phyloP scores from a whole-genome alignment of 2,329 filamentous ascomycete genomes.

The Chaetomiaceae sp. region DNA sequence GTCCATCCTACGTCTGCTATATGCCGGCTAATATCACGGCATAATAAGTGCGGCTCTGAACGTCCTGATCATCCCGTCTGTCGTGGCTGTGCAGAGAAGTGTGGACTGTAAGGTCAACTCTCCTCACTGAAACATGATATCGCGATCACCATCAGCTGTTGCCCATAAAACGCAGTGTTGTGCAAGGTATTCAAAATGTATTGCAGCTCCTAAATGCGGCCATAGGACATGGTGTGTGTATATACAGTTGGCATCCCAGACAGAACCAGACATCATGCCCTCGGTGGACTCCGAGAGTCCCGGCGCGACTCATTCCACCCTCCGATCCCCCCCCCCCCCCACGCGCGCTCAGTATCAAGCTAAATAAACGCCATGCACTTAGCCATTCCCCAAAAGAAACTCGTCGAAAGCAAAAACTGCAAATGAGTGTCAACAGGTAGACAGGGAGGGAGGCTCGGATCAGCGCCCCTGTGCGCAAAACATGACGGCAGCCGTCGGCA shows the following conservation, averaged over 20 bases:
- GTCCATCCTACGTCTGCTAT: too few relatives aligned
- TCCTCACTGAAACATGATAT: too few relatives aligned
- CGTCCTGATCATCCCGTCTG: too few relatives aligned
- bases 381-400: background rate
- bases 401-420: background rate
- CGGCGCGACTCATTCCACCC: too few relatives aligned
- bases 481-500: background rate
- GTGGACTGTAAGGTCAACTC: too few relatives aligned
- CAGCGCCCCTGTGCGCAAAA: background rate
- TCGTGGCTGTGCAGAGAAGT: too few relatives aligned
- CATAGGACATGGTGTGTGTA: background rate
- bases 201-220: background rate
- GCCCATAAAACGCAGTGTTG: background rate
- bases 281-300: too few relatives aligned
- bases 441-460: background rate
- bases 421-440: background rate
- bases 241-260: background rate
- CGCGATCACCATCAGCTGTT: background rate
- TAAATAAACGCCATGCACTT: background rate
- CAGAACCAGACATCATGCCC: background rate
- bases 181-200: background rate
- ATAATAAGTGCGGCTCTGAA: background rate
- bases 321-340: background rate
- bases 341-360: background rate
- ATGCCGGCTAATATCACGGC: constrained; percentile 1